Evolutionary conservation across 495 filamentous ascomycete genomes (phyloP), one percentile per base, ranked within the genome.

Genomic region (Penicillium diatomitis): DNA sequence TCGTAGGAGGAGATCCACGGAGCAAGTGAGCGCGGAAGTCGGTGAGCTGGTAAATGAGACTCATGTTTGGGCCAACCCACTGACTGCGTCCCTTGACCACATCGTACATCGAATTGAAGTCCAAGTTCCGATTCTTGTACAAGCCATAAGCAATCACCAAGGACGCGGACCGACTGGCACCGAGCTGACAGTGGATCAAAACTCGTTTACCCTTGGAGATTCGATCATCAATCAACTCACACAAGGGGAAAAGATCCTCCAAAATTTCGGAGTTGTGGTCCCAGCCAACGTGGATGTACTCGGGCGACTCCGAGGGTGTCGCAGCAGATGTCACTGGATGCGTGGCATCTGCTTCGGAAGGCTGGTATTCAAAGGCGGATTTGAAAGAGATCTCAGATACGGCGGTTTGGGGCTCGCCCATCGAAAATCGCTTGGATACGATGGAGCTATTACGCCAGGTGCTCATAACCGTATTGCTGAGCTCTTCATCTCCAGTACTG

Each of bases 11-110:
- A 34, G 66, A 68, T 49, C 75, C 76, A 49, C 68, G 69, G 38
- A 64, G 48, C 55, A 75, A 46, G 32, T 63, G 63, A 34, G 65
- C 60, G 32, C 71, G 54, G 67, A 95, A 98, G 61, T 98, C 92
- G 36, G 94, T 91, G 44, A 98, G 74, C 64, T 92, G 91, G 69
- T 96, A 97, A 65, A 98, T 96, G 35, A 98, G 72, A 53, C 87
- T 89, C 92, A 98, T 98, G 62, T 98, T 98, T 2, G 92, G 92
- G 9, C 90, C 90, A 46, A 98, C 95, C 92, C 92, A 98, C 54
- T 79, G 81, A 61, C 91, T 96, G 60, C 87, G 85, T 38, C 75
- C 75, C 65, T 98, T 96, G 20, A 95, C 94, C 4, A 83, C 76
- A 61, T 90, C 80, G 60, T 98, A 98, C 47, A 91, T 90, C 43